These are phyloP conservation scores for Bullera alba DNA, from an alignment of 768 basidiomycete species.

Conservation along the genomic window DNA sequence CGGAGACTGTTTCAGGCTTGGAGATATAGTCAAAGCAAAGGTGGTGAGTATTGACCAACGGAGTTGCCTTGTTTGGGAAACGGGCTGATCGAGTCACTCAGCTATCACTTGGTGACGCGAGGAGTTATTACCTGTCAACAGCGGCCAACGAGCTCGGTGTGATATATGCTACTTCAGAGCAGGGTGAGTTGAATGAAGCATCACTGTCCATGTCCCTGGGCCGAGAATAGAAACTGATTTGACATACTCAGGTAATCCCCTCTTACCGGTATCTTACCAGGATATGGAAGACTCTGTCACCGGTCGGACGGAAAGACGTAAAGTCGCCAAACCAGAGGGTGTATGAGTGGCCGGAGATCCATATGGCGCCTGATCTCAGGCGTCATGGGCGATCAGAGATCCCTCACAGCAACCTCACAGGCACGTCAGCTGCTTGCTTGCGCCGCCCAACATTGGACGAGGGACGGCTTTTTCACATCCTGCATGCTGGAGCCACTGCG, in stretches of 20 bases:
- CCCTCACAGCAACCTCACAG: too few species aligned
- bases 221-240: slow-evolving; percentile 3
- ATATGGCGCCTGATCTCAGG: too few species aligned
- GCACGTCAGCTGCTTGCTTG: too few species aligned
- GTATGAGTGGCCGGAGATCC: slow-evolving; percentile 17
- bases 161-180: slow-evolving; percentile 42
- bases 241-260: slow-evolving; percentile 35
- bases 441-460: too few species aligned
- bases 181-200: slow-evolving; percentile 25
- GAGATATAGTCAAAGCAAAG: slow-evolving; percentile 45
- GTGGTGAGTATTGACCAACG: slow-evolving; percentile 34
- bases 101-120: slow-evolving; percentile 46
- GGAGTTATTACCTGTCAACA: slow-evolving; percentile 47
- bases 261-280: slow-evolving; percentile 47
- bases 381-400: too few species aligned
- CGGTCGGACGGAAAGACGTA: slow-evolving; percentile 44
- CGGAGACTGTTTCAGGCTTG: slow-evolving; percentile 46
- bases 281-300: slow-evolving; percentile 48
- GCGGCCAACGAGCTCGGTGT: slow-evolving; percentile 46
- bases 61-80: neutral
- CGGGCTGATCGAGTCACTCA: slow-evolving; percentile 9
- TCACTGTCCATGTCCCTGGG: neutral
- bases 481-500: too few species aligned
- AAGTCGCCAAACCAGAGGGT: slow-evolving; percentile 47
- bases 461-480: too few species aligned